phyloP scores from a whole-genome alignment of 306 rosid genomes.

The Gynostemma pentaphyllum region DNA sequence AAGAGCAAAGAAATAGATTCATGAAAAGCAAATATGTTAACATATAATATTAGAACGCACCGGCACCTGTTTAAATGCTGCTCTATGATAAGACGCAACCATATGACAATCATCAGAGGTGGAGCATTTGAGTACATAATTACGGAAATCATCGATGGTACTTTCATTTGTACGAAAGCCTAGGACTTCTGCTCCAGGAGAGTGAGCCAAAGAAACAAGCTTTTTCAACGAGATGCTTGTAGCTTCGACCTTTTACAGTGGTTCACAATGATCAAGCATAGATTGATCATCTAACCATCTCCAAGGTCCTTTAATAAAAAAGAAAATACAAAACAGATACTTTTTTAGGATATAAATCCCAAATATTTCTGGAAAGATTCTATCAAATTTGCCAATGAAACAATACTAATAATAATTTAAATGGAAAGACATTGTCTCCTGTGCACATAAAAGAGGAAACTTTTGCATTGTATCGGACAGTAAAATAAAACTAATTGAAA shows the following conservation, averaged over 20 bases:
- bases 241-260: conserved; percentile 66
- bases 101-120: conserved; percentile 66
- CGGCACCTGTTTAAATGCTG: conserved; percentile 74
- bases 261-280: conserved; percentile 90
- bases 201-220: conserved; percentile 79
- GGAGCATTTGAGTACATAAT: conserved; percentile 48
- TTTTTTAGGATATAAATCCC: too few relatives aligned
- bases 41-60: conserved; percentile 4
- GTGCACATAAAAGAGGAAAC: too few relatives aligned
- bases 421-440: too few relatives aligned
- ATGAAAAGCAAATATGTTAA: not conserved
- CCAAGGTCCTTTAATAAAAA: conserved; percentile 76
- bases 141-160: conserved; percentile 55
- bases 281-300: conserved; percentile 99
- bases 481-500: too few relatives aligned
- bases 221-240: conserved; percentile 84
- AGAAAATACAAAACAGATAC: not conserved
- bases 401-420: too few relatives aligned
- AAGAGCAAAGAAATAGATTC: too few relatives aligned
- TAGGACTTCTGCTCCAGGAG: conserved; percentile 93
- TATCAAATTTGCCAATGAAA: too few relatives aligned
- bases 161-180: conserved; percentile 61
- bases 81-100: conserved; percentile 73
- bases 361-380: too few relatives aligned
- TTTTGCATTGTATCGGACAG: not conserved